Conservation (phyloP, 345 rosid species). For the Punica granatum region DNA sequence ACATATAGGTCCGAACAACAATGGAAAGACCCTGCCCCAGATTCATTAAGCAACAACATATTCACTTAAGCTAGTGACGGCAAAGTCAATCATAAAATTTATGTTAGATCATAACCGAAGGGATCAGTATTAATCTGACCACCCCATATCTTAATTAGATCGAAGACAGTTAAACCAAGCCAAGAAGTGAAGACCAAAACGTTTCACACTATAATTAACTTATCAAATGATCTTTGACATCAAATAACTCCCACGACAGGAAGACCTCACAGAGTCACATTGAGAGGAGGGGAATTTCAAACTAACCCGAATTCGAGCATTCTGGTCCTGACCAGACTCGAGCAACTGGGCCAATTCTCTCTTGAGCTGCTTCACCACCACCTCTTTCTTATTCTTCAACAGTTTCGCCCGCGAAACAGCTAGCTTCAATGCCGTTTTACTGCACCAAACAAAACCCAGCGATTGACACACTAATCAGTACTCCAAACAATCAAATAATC, state of each 20-base stretch:
- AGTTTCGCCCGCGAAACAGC: slow-evolving; percentile 70
- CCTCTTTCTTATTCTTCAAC: slow-evolving; percentile 62
- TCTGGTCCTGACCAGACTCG: slow-evolving; percentile 73
- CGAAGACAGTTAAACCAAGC: not conserved
- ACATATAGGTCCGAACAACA: not conserved
- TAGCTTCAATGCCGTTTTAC: slow-evolving; percentile 73
- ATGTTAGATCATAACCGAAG: not conserved
- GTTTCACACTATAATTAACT: not conserved
- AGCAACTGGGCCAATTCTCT: slow-evolving; percentile 75
- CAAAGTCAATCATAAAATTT: not conserved
- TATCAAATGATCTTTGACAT: not conserved
- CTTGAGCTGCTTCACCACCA: slow-evolving; percentile 57
- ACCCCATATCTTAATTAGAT: not conserved
- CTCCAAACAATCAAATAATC: not conserved
- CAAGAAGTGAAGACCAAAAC: not conserved
- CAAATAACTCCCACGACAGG: not conserved
- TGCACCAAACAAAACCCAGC: slow-evolving; percentile 17
- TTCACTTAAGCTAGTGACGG: not conserved
- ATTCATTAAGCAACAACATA: not conserved
- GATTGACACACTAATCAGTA: not conserved
- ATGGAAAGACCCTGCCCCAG: not conserved
- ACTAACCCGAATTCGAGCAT: slow-evolving; percentile 76
- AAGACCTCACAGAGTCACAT: too few relatives aligned
- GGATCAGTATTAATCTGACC: not conserved
- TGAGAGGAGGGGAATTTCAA: not conserved